A percentile compares a stretch with the other conserved stretches of the same genome.
Conservation (phyloP, 176 grass and related monocot species). For the Oryza brachyantha region DNA sequence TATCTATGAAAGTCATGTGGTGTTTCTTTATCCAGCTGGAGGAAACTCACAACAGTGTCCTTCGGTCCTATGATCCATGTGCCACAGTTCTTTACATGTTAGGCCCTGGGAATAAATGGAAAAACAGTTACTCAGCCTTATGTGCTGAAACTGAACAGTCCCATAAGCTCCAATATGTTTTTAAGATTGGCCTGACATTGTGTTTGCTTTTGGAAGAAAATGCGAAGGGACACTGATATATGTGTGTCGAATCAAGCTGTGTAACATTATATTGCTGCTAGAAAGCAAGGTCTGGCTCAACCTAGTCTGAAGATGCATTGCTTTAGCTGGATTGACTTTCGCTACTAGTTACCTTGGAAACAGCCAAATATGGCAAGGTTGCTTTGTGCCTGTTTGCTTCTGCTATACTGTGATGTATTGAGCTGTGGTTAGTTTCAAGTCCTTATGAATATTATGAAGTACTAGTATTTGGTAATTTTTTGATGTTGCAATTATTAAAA, state of each 20-base stretch:
- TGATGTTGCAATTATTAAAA: constrained; percentile 8
- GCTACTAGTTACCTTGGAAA: not conserved
- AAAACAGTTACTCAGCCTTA: constrained; percentile 9
- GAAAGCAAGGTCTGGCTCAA: constrained; percentile 9
- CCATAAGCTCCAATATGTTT: not conserved
- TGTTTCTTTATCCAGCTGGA: not conserved
- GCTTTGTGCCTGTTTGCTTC: not conserved
- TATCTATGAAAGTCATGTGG: not conserved
- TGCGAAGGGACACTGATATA: not conserved
- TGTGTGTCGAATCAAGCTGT: not conserved
- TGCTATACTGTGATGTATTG: not conserved
- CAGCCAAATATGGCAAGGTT: constrained; percentile 4
- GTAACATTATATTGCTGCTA: not conserved
- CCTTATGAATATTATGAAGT: constrained; percentile 14
- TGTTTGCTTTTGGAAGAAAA: constrained; percentile 18
- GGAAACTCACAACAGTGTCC: not conserved
- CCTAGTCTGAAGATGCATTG: not conserved
- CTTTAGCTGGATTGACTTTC: not conserved
- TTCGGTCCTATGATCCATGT: not conserved
- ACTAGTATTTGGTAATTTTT: not conserved
- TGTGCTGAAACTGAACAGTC: not conserved
- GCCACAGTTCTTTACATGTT: not conserved
- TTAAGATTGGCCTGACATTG: not conserved
- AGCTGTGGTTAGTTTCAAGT: not conserved
- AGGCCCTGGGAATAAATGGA: constrained; percentile 10